phyloP scores from a whole-genome alignment of 2,329 filamentous ascomycete genomes.

The Lasiodiplodia sp. region DNA sequence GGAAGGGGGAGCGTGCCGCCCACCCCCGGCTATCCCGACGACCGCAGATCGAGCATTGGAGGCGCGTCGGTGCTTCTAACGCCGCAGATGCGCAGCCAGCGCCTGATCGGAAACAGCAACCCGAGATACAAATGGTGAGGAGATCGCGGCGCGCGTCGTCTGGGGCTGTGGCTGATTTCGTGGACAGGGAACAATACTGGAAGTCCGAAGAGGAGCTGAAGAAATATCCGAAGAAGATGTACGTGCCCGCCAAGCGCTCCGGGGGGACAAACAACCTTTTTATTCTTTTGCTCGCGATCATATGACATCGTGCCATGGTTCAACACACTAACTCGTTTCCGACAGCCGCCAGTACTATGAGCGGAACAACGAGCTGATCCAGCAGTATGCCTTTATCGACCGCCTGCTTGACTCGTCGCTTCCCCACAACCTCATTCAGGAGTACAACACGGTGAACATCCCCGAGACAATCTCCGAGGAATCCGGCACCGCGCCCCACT shows the following conservation, averaged over 20 bases:
- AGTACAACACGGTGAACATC: conserved; percentile 75
- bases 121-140: conserved; percentile 77
- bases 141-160: conserved; percentile 13
- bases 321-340: conserved; percentile 1
- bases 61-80: conserved; percentile 55
- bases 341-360: conserved; percentile 81
- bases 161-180: not conserved
- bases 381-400: conserved; percentile 94
- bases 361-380: conserved; percentile 84
- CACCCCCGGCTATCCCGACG: conserved; percentile 33
- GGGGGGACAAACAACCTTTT: not conserved
- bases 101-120: conserved; percentile 88
- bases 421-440: conserved; percentile 89
- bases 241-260: conserved; percentile 36
- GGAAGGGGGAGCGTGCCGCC: conserved; percentile 39
- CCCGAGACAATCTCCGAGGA: conserved; percentile 82
- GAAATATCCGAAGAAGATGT: conserved; percentile 75
- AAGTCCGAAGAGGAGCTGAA: conserved; percentile 79
- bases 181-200: conserved; percentile 76
- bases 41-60: conserved; percentile 48
- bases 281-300: not conserved
- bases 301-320: conserved; percentile 31
- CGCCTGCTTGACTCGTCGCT: conserved; percentile 87
- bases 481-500: conserved; percentile 43
- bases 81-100: conserved; percentile 79